Evolutionary conservation across 768 basidiomycete species (phyloP).

Genomic region (Amanita molliuscula): DNA sequence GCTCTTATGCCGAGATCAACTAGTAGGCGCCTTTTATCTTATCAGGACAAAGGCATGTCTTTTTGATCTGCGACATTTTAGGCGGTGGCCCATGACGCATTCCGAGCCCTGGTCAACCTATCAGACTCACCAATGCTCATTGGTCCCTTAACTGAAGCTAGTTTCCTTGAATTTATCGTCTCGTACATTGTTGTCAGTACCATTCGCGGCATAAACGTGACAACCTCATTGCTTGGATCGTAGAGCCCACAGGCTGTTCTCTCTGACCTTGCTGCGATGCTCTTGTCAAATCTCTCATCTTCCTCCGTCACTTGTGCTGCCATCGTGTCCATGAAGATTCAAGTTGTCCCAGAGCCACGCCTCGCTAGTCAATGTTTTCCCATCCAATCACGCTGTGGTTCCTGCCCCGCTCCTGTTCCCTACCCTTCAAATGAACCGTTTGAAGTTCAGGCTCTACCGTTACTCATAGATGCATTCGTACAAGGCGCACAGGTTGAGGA

Average conservation of each 20-base stretch:
- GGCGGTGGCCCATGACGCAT: constrained; percentile 91
- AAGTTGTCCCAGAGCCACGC: constrained; percentile 41
- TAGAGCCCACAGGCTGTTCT: constrained; percentile 88
- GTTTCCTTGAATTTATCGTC: constrained; percentile 72
- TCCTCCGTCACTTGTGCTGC: constrained; percentile 56
- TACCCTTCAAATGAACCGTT: constrained; percentile 46
- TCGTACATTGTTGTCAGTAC: constrained; percentile 81
- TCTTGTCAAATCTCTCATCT: constrained; percentile 87
- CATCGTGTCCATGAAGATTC: constrained; percentile 56
- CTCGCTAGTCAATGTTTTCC: constrained; percentile 55
- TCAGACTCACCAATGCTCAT: constrained; percentile 73
- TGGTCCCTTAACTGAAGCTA: constrained; percentile 52
- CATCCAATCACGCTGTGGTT: constrained; percentile 72
- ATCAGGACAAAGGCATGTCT: constrained; percentile 2
- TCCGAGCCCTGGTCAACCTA: constrained; percentile 88
- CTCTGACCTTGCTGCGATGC: constrained; percentile 94
- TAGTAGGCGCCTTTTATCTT: constrained; percentile 32
- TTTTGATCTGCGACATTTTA: constrained; percentile 20
- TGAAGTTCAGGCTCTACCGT: constrained; percentile 57
- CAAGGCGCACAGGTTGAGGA: constrained; percentile 55
- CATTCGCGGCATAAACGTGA: not conserved
- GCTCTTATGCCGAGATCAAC: constrained; percentile 78
- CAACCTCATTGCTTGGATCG: constrained; percentile 3
- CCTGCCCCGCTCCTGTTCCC: constrained; percentile 63
- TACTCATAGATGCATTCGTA: constrained; percentile 86